Evolutionary conservation across 1,284 basidiomycete species (phyloP).

Genomic region (Testicularia cyperi): DNA sequence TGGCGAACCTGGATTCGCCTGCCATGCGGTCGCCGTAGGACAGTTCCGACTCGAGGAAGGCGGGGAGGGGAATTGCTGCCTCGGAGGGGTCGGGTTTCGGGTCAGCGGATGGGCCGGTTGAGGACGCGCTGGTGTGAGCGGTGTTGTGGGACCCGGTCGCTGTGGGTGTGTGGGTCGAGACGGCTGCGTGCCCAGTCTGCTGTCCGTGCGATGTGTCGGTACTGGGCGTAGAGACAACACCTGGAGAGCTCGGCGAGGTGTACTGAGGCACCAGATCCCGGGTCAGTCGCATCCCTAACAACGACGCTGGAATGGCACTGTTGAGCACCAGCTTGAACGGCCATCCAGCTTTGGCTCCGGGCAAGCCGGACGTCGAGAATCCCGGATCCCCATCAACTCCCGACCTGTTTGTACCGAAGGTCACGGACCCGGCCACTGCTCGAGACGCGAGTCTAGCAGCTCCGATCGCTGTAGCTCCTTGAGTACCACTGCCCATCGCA

Average conservation of each 20-base stretch:
- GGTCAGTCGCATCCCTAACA: constrained; percentile 19
- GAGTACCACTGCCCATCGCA: no score
- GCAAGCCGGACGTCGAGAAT: constrained; percentile 1
- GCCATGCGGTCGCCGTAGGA: constrained; percentile 28
- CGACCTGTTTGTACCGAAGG: not conserved
- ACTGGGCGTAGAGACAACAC: constrained; percentile 2
- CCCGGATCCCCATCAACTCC: not conserved
- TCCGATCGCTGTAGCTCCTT: no score
- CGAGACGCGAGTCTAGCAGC: no score
- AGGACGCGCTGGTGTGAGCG: no score
- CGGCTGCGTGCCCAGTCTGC: no score
- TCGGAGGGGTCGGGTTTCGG: no score
- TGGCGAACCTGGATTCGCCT: constrained; percentile 34
- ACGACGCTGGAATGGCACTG: constrained; percentile 16
- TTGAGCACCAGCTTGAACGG: constrained; percentile 16
- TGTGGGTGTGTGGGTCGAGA: no score
- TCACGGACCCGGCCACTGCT: no score
- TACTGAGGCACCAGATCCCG: constrained; percentile 31
- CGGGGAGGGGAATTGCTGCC: constrained; percentile 6
- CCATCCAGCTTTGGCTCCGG: constrained; percentile 26
- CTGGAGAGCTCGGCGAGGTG: constrained; percentile 13
- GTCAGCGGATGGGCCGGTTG: no score
- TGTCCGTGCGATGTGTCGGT: no score
- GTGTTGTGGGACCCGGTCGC: no score
- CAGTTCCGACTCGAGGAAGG: constrained; percentile 33